A percentile compares a stretch with the other conserved stretches of the same genome.
Conservation (phyloP, 345 rosid species). For the Iberis pinnata region DNA sequence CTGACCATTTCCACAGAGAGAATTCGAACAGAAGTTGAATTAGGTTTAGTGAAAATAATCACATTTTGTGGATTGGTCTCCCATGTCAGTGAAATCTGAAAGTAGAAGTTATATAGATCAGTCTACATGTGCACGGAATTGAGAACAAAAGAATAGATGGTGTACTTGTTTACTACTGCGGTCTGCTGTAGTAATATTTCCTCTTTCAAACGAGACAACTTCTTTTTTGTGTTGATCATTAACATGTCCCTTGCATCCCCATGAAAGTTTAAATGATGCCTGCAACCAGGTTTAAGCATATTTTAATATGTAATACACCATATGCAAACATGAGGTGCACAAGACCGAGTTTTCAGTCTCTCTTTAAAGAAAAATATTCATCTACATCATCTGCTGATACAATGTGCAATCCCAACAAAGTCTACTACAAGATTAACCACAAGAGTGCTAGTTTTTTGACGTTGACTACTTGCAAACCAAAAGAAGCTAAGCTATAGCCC, state of each 20-base stretch:
- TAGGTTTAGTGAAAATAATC: slow-evolving; percentile 86
- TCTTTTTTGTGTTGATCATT: slow-evolving; percentile 93
- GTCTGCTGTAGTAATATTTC: slow-evolving; percentile 80
- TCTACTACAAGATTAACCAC: too few species aligned
- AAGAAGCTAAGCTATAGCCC: background rate
- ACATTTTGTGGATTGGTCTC: slow-evolving; percentile 85
- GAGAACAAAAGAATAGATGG: background rate
- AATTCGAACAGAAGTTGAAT: slow-evolving; percentile 65
- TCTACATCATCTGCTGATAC: too few species aligned
- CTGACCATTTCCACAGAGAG: slow-evolving; percentile 85
- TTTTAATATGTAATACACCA: background rate
- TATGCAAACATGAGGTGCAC: background rate
- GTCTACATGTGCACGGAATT: slow-evolving; percentile 10
- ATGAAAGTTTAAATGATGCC: slow-evolving; percentile 97
- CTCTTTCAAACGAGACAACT: slow-evolving; percentile 90
- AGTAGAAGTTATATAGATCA: slow-evolving; percentile 26
- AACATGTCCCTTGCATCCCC: slow-evolving; percentile 80
- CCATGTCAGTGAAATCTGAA: slow-evolving; percentile 94
- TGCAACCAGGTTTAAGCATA: slow-evolving; percentile 30
- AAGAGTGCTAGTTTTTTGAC: too few species aligned
- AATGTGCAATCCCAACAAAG: too few species aligned
- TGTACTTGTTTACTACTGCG: slow-evolving; percentile 92
- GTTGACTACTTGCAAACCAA: slow-evolving; percentile 12
- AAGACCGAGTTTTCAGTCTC: background rate
- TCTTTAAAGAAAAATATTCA: too few species aligned